Conservation (phyloP, 202 grass and related monocot genomes). For the Bolboschoenoplectus hybrid region DNA sequence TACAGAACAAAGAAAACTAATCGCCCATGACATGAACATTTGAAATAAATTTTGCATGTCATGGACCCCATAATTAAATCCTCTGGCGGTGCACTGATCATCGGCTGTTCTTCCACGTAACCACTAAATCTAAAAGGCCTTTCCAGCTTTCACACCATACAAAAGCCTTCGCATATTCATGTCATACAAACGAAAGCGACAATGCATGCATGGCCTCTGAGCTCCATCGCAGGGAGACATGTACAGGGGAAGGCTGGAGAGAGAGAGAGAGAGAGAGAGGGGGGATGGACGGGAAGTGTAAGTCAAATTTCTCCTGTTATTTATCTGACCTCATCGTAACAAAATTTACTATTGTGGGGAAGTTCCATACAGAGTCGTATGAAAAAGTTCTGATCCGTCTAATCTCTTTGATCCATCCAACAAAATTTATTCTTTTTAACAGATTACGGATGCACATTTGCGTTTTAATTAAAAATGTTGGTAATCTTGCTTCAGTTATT, state of each 20-base stretch:
- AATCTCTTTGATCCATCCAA: too few relatives aligned
- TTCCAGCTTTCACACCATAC: conserved; percentile 24
- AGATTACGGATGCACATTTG: too few relatives aligned
- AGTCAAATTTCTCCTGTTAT: background rate
- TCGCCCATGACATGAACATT: background rate
- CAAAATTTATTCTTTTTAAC: too few relatives aligned
- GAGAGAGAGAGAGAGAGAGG: too few relatives aligned
- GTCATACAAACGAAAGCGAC: conserved; percentile 33
- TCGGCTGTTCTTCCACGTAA: conserved; percentile 16
- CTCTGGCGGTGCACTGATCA: conserved; percentile 9
- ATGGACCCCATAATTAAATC: conserved; percentile 10
- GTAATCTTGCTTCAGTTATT: too few relatives aligned
- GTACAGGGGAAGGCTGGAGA: background rate
- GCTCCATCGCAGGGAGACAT: background rate
- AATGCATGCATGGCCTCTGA: conserved; percentile 40
- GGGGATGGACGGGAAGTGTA: too few relatives aligned
- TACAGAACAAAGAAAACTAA: background rate
- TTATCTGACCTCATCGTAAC: background rate
- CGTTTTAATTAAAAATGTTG: too few relatives aligned
- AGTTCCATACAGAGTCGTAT: too few relatives aligned
- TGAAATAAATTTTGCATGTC: background rate
- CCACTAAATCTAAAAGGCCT: conserved; percentile 13
- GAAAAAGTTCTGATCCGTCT: too few relatives aligned
- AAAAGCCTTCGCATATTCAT: background rate
- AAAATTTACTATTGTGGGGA: too few relatives aligned